phyloP scores from a whole-genome alignment of 805 yeast genomes.

The Candida golubevii region DNA sequence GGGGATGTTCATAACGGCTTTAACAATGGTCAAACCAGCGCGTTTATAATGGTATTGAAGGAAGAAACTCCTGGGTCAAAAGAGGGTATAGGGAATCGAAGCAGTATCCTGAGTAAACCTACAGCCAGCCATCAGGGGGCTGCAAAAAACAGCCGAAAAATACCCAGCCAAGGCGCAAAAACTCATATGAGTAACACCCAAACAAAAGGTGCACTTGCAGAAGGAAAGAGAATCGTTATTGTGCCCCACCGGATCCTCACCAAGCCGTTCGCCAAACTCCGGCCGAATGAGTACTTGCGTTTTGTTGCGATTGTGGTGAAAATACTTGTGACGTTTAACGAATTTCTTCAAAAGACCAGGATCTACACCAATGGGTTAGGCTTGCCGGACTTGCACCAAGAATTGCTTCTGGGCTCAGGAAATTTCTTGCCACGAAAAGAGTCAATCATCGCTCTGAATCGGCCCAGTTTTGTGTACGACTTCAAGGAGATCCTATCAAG shows the following conservation, averaged over 20 bases:
- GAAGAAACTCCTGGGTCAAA: neutral
- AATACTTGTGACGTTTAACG: constrained; percentile 32
- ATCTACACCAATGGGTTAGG: no score
- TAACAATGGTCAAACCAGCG: neutral
- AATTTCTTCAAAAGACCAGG: constrained; percentile 10
- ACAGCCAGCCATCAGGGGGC: no score
- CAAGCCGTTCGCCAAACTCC: constrained; percentile 36
- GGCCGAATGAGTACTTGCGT: constrained; percentile 33
- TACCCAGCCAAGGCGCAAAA: no score
- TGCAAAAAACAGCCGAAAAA: no score
- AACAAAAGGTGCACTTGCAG: no score
- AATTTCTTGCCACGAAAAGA: no score
- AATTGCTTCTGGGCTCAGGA: no score
- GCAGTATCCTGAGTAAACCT: no score
- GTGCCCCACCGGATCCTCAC: constrained; percentile 41
- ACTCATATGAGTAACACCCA: no score
- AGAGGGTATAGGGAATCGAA: no score
- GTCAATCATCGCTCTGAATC: neutral
- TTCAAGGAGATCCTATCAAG: constrained; percentile 20
- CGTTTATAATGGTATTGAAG: constrained; percentile 5
- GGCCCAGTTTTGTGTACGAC: constrained; percentile 9
- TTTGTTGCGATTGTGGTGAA: constrained; percentile 36
- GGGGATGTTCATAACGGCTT: neutral
- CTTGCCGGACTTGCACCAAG: no score
- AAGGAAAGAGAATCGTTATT: constrained; percentile 26